phyloP scores from a whole-genome alignment of 83 land plant species.

The Picea abies region DNA sequence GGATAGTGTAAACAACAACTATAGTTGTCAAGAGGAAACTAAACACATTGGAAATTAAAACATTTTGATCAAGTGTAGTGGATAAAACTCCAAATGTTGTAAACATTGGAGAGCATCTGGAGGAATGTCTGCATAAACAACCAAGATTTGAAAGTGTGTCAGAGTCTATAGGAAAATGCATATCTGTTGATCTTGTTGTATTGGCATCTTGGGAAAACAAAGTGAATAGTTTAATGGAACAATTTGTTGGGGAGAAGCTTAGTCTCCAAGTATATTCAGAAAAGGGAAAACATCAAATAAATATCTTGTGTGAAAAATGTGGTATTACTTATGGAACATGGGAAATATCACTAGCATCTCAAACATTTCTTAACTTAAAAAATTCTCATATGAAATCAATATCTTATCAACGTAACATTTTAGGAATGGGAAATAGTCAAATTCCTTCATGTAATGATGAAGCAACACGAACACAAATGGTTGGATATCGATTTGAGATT shows the following conservation, averaged over 20 bases:
- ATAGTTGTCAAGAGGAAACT: not conserved
- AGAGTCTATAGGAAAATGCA: no score
- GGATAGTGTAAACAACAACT: not conserved
- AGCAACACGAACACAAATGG: not conserved
- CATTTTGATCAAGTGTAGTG: not conserved
- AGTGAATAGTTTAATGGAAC: not conserved
- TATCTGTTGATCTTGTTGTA: no score
- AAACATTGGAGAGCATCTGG: not conserved
- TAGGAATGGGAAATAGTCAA: not conserved
- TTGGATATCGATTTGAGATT: not conserved
- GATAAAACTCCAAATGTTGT: not conserved
- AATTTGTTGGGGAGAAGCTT: not conserved
- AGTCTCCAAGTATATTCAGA: not conserved
- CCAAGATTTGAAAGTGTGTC: no score
- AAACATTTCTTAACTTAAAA: not conserved
- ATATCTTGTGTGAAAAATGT: not conserved
- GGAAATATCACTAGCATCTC: not conserved
- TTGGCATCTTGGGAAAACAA: no score
- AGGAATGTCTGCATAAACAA: no score
- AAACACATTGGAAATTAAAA: not conserved
- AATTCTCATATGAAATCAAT: not conserved
- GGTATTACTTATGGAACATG: not conserved
- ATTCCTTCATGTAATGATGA: not conserved
- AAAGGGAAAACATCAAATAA: not conserved
- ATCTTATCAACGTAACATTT: not conserved